phyloP scores from a whole-genome alignment of 768 basidiomycete genomes.

The Myochromella boudieri region DNA sequence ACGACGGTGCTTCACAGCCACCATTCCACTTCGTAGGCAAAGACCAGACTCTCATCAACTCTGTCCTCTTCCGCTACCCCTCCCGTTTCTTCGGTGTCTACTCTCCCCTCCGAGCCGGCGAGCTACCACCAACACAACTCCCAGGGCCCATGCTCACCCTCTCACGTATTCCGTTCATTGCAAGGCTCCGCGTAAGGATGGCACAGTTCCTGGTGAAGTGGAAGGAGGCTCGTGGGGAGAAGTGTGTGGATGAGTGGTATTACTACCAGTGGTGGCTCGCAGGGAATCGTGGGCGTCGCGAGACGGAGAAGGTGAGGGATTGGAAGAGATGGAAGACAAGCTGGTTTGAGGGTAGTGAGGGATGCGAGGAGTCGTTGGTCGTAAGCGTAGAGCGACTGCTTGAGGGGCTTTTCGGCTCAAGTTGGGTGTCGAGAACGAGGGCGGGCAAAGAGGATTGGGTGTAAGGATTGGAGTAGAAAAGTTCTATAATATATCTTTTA shows the following conservation, averaged over 20 bases:
- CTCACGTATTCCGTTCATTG: not conserved
- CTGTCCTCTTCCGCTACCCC: slow-evolving; percentile 45
- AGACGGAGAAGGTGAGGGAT: slow-evolving; percentile 19
- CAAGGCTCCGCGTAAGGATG: too few species aligned
- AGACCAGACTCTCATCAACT: slow-evolving; percentile 55
- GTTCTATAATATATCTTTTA: too few species aligned
- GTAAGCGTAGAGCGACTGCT: slow-evolving; percentile 14
- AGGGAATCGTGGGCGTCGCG: slow-evolving; percentile 14
- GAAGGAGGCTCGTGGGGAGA: not conserved
- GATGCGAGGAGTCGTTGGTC: slow-evolving; percentile 9
- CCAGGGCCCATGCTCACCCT: not conserved
- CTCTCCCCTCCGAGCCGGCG: slow-evolving; percentile 18
- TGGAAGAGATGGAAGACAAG: slow-evolving; percentile 7
- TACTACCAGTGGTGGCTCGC: slow-evolving; percentile 55
- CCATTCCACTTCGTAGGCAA: slow-evolving; percentile 49
- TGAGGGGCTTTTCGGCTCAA: slow-evolving; percentile 14
- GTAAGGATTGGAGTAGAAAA: too few species aligned
- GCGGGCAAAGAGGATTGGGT: too few species aligned
- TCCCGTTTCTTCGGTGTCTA: slow-evolving; percentile 41
- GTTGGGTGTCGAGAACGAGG: too few species aligned
- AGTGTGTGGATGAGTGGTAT: slow-evolving; percentile 43
- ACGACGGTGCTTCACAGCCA: not conserved
- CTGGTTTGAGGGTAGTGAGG: too few species aligned
- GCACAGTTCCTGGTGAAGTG: not conserved
- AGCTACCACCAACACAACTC: slow-evolving; percentile 9